These are phyloP conservation scores for Mrakia hoshinonis DNA, from an alignment of 768 basidiomycete genomes.

Conservation along the genomic window DNA sequence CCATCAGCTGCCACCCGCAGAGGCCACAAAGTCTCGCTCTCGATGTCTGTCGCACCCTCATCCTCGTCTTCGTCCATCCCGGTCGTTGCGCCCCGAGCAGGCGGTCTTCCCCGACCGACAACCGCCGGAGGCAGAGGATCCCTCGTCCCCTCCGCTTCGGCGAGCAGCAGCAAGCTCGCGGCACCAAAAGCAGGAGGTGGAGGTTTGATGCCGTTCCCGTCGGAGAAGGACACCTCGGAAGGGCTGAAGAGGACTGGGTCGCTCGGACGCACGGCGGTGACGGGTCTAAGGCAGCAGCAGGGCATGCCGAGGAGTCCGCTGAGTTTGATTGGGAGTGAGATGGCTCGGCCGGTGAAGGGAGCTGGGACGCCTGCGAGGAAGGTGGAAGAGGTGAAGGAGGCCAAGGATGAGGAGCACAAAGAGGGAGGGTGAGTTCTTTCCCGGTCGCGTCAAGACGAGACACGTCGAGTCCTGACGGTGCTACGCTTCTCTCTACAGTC, in stretches of 20 bases:
- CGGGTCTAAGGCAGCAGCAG: not conserved
- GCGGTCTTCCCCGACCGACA: not conserved
- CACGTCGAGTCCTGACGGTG: not conserved
- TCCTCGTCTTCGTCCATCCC: not conserved
- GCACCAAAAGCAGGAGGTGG: not conserved
- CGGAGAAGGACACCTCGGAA: not conserved
- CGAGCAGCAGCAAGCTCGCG: not conserved
- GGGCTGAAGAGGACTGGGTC: not conserved
- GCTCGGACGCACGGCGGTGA: not conserved
- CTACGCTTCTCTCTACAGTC: not conserved
- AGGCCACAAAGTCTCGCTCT: slow-evolving; percentile 3
- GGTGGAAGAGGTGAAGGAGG: not conserved
- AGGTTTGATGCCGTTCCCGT: not conserved
- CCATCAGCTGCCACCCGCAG: not conserved
- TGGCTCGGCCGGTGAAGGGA: not conserved
- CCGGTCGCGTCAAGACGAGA: not conserved
- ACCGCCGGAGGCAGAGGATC: not conserved
- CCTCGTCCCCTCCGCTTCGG: not conserved
- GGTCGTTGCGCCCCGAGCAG: not conserved
- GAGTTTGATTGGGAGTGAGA: not conserved
- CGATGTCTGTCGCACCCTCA: not conserved
- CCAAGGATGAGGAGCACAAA: not conserved
- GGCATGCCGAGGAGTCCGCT: slow-evolving; percentile 9
- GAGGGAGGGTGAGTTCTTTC: not conserved
- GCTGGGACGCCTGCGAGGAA: not conserved